phyloP scores from a whole-genome alignment of 1,139 yeast species.

The Debaryomyces nepalensis region DNA sequence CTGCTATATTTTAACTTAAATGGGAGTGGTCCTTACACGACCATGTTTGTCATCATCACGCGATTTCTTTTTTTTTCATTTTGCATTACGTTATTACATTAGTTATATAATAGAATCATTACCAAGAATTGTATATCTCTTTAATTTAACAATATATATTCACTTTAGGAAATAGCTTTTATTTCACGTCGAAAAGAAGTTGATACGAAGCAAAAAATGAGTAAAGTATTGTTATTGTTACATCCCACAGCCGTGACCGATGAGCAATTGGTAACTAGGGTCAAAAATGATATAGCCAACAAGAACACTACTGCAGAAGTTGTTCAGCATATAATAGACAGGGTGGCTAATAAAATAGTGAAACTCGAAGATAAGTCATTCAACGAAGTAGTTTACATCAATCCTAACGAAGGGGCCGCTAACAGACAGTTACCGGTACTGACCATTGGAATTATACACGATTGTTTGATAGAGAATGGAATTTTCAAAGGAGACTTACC shows the following conservation, averaged over 20 bases:
- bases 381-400: constrained; percentile 57
- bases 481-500: constrained; percentile 57
- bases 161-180: not conserved
- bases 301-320: constrained; percentile 30
- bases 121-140: not conserved
- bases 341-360: constrained; percentile 65
- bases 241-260: constrained; percentile 77
- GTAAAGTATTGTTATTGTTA: constrained; percentile 53
- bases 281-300: constrained; percentile 31
- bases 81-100: not conserved
- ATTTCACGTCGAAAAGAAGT: not conserved
- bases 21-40: constrained; percentile 1
- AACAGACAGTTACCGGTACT: constrained; percentile 47
- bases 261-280: constrained; percentile 48
- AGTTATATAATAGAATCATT: not conserved
- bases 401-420: constrained; percentile 55
- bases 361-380: constrained; percentile 47
- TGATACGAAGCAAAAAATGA: constrained; percentile 17
- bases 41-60: not conserved
- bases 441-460: constrained; percentile 47
- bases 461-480: constrained; percentile 52
- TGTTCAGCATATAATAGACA: constrained; percentile 70
- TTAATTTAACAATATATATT: not conserved
- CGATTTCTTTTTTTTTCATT: constrained; percentile 1
- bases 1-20: not conserved